Evolutionary conservation across 1,284 basidiomycete species (phyloP).

Genomic region (Tausonia pullulans): DNA sequence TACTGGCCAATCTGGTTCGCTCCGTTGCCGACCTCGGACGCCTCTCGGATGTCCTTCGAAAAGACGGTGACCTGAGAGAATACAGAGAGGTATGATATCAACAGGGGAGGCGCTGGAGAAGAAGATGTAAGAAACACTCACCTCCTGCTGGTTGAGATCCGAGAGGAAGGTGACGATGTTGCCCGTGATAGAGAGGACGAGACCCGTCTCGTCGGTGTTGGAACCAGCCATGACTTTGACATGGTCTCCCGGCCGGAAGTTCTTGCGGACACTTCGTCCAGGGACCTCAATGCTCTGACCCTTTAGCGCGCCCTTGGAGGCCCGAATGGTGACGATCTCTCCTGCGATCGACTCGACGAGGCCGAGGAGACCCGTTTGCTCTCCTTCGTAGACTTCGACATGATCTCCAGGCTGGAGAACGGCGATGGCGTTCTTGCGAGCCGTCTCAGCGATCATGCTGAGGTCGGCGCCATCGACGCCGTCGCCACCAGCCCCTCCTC

Average conservation of each 20-base stretch:
- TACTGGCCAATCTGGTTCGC: constrained; percentile 85
- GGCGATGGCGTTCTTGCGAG: constrained; percentile 70
- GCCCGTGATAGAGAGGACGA: constrained; percentile 83
- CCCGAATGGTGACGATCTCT: constrained; percentile 76
- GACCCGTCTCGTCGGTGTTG: constrained; percentile 88
- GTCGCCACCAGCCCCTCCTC: constrained; percentile 15
- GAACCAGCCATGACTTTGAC: constrained; percentile 96
- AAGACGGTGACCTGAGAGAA: constrained; percentile 76
- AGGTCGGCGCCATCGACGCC: constrained; percentile 39
- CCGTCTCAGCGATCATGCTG: constrained; percentile 75
- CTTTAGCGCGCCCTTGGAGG: constrained; percentile 68
- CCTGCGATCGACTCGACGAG: constrained; percentile 78
- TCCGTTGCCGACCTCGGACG: constrained; percentile 85
- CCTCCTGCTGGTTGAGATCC: constrained; percentile 94
- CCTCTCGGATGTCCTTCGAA: constrained; percentile 92
- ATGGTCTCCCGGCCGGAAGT: constrained; percentile 94
- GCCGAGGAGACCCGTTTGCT: constrained; percentile 86
- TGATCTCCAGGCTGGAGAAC: constrained; percentile 96
- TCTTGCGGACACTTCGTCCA: constrained; percentile 79
- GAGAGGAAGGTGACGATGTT: constrained; percentile 92
- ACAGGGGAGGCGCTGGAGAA: not conserved
- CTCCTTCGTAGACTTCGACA: constrained; percentile 93
- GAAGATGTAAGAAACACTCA: constrained; percentile 25
- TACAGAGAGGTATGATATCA: not conserved
- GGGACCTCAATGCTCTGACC: constrained; percentile 66